phyloP scores from a whole-genome alignment of 495 filamentous ascomycete species.

The Entonaema liquescens region DNA sequence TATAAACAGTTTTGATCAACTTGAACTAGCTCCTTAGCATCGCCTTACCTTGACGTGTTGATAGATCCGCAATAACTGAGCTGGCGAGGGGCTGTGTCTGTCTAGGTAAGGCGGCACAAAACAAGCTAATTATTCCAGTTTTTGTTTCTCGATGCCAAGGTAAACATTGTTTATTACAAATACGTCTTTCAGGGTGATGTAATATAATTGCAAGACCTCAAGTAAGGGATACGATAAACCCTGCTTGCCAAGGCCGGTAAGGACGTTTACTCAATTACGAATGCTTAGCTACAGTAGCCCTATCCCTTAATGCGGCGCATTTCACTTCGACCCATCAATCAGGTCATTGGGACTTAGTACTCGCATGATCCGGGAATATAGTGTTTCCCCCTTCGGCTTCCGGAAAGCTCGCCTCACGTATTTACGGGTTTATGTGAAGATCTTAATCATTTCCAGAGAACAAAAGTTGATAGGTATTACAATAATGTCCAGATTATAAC shows the following conservation, averaged over 20 bases:
- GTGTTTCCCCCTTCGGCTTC: neutral
- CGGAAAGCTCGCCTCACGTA: neutral
- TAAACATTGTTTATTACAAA: neutral
- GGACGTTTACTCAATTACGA: neutral
- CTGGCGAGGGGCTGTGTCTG: neutral
- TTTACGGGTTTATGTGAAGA: neutral
- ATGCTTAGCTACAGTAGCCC: neutral
- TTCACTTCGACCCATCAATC: neutral
- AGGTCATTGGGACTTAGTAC: neutral
- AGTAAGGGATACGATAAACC: constrained; percentile 4
- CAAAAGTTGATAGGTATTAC: neutral
- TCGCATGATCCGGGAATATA: neutral
- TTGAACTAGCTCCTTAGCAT: neutral
- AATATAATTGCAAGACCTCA: no score
- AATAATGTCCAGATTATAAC: neutral
- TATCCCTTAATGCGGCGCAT: neutral
- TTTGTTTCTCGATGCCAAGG: neutral
- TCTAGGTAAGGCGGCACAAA: neutral
- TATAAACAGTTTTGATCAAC: neutral
- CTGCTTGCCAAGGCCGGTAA: constrained; percentile 9
- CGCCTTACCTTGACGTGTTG: neutral
- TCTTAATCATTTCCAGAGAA: neutral
- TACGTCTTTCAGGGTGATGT: neutral
- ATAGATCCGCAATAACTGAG: neutral
- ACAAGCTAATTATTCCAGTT: neutral